Evolutionary conservation across 2,329 filamentous ascomycete genomes (phyloP).

Genomic region (Orbilia ellipsospora): DNA sequence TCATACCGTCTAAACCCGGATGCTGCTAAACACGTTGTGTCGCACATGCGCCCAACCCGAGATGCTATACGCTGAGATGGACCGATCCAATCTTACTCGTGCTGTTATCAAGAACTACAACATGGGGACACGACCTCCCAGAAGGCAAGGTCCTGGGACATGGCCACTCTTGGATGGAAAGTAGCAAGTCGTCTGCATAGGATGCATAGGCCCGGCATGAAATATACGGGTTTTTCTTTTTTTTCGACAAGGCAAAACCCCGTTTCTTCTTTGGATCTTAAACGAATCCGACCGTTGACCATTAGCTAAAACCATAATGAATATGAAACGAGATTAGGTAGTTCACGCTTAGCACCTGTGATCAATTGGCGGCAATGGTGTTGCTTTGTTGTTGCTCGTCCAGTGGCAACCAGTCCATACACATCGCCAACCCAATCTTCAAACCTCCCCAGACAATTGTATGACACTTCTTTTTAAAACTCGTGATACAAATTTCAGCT

Average conservation of each 20-base stretch:
- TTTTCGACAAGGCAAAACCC: too few species aligned
- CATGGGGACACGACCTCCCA: conserved; percentile 6
- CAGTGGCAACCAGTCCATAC: too few species aligned
- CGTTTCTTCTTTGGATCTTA: too few species aligned
- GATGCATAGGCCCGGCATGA: conserved; percentile 3
- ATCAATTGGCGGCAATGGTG: too few species aligned
- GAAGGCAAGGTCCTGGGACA: conserved; percentile 2
- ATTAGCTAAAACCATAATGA: not conserved
- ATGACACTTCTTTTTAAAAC: too few species aligned
- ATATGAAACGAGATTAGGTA: not conserved
- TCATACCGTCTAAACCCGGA: not conserved
- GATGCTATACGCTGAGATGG: conserved; percentile 1
- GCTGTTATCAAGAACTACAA: not conserved
- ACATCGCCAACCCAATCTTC: too few species aligned
- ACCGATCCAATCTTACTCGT: not conserved
- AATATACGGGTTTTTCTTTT: not conserved
- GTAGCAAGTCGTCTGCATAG: not conserved
- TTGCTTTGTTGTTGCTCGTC: too few species aligned
- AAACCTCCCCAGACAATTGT: too few species aligned
- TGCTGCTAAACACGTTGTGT: not conserved
- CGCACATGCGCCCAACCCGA: conserved; percentile 7
- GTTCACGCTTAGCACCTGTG: too few species aligned
- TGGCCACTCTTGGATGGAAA: conserved; percentile 1
- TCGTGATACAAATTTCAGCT: too few species aligned
- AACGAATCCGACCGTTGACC: not conserved